phyloP scores from a whole-genome alignment of 208 protist species.

The Trypanosoma scelopori region DNA sequence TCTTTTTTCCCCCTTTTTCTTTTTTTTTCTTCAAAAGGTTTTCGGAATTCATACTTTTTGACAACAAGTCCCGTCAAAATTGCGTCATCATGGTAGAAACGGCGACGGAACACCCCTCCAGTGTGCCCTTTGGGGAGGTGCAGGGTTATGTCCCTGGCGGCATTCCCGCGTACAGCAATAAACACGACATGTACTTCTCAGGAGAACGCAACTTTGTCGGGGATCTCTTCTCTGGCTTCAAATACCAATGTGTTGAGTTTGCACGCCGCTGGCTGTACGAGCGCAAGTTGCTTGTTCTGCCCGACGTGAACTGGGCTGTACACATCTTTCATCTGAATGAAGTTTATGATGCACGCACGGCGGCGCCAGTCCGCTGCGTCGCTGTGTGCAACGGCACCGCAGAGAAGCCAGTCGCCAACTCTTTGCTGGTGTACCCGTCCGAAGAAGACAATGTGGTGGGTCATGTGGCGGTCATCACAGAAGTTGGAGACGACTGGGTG shows the following conservation, averaged over 20 bases:
- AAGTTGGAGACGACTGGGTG: slow-evolving; percentile 84
- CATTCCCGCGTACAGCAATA: slow-evolving; percentile 89
- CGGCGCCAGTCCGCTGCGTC: slow-evolving; percentile 43
- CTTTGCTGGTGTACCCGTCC: slow-evolving; percentile 77
- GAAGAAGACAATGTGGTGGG: slow-evolving; percentile 46
- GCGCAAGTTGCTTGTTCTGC: slow-evolving; percentile 76
- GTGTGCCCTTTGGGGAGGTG: slow-evolving; percentile 64
- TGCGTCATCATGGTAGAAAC: background rate
- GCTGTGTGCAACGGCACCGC: slow-evolving; percentile 57
- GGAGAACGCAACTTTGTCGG: slow-evolving; percentile 78
- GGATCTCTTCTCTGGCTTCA: slow-evolving; percentile 83
- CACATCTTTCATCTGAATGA: slow-evolving; percentile 73
- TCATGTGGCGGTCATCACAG: slow-evolving; percentile 83
- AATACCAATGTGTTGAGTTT: slow-evolving; percentile 91
- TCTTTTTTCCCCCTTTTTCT: background rate
- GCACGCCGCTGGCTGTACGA: slow-evolving; percentile 83
- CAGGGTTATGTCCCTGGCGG: slow-evolving; percentile 75
- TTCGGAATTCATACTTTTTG: background rate
- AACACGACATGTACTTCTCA: slow-evolving; percentile 85
- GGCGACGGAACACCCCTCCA: background rate
- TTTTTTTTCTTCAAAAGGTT: too few relatives aligned
- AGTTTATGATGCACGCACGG: slow-evolving; percentile 66
- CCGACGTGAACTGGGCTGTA: slow-evolving; percentile 80
- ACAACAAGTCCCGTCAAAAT: background rate
- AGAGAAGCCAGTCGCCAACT: slow-evolving; percentile 67